phyloP scores from a whole-genome alignment of 2,329 filamentous ascomycete species.

The Bipolaris gigantea region DNA sequence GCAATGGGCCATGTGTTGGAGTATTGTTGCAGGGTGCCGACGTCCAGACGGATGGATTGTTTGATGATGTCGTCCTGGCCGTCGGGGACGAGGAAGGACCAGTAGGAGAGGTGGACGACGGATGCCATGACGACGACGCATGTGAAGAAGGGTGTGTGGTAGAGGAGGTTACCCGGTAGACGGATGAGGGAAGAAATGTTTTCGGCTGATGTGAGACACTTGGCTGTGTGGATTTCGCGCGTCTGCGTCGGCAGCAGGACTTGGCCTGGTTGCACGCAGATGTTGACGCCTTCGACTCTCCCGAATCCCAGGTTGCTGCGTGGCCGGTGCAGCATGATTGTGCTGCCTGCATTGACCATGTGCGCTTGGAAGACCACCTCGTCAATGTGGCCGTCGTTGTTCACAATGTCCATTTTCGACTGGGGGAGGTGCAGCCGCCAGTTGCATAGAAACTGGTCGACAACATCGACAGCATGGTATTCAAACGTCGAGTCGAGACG shows the following conservation, averaged over 20 bases:
- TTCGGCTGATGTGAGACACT: constrained; percentile 77
- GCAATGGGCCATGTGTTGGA: constrained; percentile 74
- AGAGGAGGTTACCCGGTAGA: constrained; percentile 69
- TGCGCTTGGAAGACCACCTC: constrained; percentile 91
- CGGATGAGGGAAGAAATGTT: constrained; percentile 75
- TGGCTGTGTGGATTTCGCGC: constrained; percentile 70
- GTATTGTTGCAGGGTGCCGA: constrained; percentile 70
- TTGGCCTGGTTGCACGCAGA: constrained; percentile 64
- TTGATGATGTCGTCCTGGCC: constrained; percentile 67
- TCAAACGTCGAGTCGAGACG: constrained; percentile 41
- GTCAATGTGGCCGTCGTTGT: constrained; percentile 69
- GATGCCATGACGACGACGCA: constrained; percentile 47
- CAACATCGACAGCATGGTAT: constrained; percentile 54
- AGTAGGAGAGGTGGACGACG: constrained; percentile 63
- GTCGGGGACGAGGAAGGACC: constrained; percentile 57
- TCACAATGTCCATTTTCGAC: constrained; percentile 69
- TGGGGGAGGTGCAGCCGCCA: constrained; percentile 80
- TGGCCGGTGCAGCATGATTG: constrained; percentile 50
- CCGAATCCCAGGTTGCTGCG: constrained; percentile 45
- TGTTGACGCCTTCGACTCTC: constrained; percentile 52
- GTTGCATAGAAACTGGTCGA: constrained; percentile 67
- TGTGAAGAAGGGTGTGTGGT: constrained; percentile 60
- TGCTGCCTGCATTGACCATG: constrained; percentile 63
- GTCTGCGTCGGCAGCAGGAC: constrained; percentile 55
- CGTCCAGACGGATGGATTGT: constrained; percentile 77